These are phyloP conservation scores for Coccomyxa sp. DNA, from an alignment of 139 green algal genomes.

Conservation along the genomic window DNA sequence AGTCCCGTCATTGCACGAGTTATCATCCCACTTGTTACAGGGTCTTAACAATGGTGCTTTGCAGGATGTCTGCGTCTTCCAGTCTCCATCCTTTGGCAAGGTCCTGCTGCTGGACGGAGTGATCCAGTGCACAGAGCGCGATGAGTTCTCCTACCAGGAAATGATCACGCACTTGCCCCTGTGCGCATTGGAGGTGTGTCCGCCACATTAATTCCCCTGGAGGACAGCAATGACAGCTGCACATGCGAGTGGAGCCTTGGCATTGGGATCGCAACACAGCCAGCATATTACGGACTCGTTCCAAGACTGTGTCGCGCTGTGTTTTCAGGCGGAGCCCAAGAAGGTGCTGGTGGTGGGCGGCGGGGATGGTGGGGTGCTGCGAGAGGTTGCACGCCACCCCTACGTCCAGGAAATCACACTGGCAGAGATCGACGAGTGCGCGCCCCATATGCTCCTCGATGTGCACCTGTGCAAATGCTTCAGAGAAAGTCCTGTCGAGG, in stretches of 20 bases:
- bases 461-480: no score
- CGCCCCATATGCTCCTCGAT: background rate
- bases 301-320: no score
- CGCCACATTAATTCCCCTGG: background rate
- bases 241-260: no score
- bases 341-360: conserved; percentile 93
- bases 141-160: conserved; percentile 97
- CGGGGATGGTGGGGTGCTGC: conserved; percentile 94
- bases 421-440: conserved; percentile 90
- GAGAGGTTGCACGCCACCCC: conserved; percentile 80
- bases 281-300: no score
- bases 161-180: conserved; percentile 97
- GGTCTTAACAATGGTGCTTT: background rate
- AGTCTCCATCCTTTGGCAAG: conserved; percentile 78
- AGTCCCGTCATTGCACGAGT: no score
- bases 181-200: conserved; percentile 68
- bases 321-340: conserved; percentile 31
- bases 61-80: conserved; percentile 83
- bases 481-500: background rate
- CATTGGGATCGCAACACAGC: no score
- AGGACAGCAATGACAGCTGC: no score
- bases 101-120: conserved; percentile 95
- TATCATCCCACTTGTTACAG: background rate
- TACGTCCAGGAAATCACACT: conserved; percentile 88
- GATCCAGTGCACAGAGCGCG: conserved; percentile 93